These are phyloP conservation scores for Silene vulgaris DNA, from an alignment of 179 eudicot genomes.

Conservation along the genomic window DNA sequence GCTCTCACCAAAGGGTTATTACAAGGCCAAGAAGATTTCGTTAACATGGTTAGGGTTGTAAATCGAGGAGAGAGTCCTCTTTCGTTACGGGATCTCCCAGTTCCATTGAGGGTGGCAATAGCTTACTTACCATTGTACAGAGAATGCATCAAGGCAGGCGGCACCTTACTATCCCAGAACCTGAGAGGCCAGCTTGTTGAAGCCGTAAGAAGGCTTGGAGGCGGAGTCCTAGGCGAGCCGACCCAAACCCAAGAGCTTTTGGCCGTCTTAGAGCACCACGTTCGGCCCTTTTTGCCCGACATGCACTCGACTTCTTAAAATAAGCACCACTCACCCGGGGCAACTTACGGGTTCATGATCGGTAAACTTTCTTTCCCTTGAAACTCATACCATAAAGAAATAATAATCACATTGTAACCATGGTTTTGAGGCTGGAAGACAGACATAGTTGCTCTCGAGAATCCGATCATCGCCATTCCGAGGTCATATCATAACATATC, in stretches of 20 bases:
- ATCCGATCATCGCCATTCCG: neutral
- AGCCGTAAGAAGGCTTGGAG: slow-evolving; percentile 70
- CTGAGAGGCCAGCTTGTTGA: slow-evolving; percentile 81
- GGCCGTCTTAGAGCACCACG: slow-evolving; percentile 70
- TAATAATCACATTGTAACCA: slow-evolving; percentile 22
- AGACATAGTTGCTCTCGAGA: slow-evolving; percentile 9
- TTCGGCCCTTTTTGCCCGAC: slow-evolving; percentile 66
- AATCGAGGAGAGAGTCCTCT: slow-evolving; percentile 73
- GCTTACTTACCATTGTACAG: slow-evolving; percentile 91
- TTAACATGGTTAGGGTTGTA: slow-evolving; percentile 59
- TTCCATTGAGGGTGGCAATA: slow-evolving; percentile 71
- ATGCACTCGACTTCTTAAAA: slow-evolving; percentile 16
- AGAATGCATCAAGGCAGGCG: slow-evolving; percentile 62
- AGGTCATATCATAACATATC: neutral
- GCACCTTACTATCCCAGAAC: slow-evolving; percentile 68
- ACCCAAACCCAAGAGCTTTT: slow-evolving; percentile 54
- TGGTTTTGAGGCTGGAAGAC: slow-evolving; percentile 19
- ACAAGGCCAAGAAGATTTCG: slow-evolving; percentile 59
- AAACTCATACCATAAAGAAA: slow-evolving; percentile 26
- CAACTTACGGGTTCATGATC: neutral
- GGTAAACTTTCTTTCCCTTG: slow-evolving; percentile 7
- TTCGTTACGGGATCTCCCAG: slow-evolving; percentile 64
- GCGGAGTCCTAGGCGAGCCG: slow-evolving; percentile 39
- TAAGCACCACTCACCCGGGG: slow-evolving; percentile 16
- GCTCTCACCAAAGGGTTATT: slow-evolving; percentile 57